These are phyloP conservation scores for Solanum etuberosum DNA, from an alignment of 257 asterid species.

Conservation along the genomic window DNA sequence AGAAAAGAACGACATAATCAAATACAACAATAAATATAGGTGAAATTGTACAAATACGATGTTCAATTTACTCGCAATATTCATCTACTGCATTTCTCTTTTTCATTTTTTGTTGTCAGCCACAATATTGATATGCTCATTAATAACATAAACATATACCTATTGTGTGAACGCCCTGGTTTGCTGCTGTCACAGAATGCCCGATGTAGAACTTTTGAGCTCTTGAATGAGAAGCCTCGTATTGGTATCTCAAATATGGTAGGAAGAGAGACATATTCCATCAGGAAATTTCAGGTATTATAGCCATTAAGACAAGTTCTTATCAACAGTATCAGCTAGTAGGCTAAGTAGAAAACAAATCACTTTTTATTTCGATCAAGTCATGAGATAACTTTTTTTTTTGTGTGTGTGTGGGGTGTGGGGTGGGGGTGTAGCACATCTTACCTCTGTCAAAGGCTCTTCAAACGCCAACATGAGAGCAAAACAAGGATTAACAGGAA, in stretches of 20 bases:
- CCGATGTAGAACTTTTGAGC: constrained; percentile 60
- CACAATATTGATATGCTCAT: not conserved
- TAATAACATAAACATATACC: constrained; percentile 24
- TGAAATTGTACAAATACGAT: not conserved
- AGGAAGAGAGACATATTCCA: not conserved
- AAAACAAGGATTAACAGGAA: constrained; percentile 57
- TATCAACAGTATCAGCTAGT: not conserved
- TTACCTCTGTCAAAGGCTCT: constrained; percentile 60
- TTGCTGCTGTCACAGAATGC: constrained; percentile 84
- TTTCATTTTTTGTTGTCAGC: not conserved
- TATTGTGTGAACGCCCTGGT: constrained; percentile 56
- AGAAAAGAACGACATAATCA: not conserved
- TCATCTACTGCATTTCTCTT: not conserved
- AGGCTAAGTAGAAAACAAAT: not conserved
- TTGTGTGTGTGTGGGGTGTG: not conserved
- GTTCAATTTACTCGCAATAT: not conserved
- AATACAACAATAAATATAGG: not conserved
- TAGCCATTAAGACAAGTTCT: not conserved
- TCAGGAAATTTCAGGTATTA: not conserved
- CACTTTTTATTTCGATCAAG: not conserved
- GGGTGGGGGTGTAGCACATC: not conserved
- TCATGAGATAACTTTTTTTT: not conserved
- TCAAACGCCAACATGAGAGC: constrained; percentile 85
- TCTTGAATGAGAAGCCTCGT: constrained; percentile 57
- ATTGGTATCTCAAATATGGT: constrained; percentile 49